Evolutionary conservation across 2,329 filamentous ascomycete species (phyloP), one percentile per base, ranked within the genome.

Genomic region (Diaporthe sp.): DNA sequence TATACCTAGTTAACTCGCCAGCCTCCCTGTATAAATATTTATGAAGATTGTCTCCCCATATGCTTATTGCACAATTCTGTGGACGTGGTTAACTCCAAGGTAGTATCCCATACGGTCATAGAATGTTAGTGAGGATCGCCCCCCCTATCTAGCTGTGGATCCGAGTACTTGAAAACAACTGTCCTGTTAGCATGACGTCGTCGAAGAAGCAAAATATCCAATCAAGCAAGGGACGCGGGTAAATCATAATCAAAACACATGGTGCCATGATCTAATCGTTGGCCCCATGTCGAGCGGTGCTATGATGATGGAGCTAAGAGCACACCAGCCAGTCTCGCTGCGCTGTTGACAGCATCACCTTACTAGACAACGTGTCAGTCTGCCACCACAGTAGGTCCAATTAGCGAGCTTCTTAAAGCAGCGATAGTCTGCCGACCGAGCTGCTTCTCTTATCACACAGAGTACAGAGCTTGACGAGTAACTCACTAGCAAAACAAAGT

Each of bases 101-200:
- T 68, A 15, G 19, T 37, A 51, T 65, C 28, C 17, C 28, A 15
- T 37, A 8, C 42, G 9, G 25, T 12, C 39, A 34, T 10, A 8
- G 17, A n/a, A 34, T 13, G 25, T 44, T 44, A 10, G 31, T 39
- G 31, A 28, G 46, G 13, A 34, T 53, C 46, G 13, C 28, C 15
- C 46, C 46, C 34, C 34, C 34, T 42, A 22, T 25, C 46, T 39
- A n/a, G 25, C 13, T 55, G 46, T 39, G 46, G 49, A 69, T 69
- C 65, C 46, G 49, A 68, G 65, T 34, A 19, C 31, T 19, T 9
- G 31, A 39, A 19, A 39, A 28, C 49, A 55, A 55, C n/a, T 37
- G 15, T 19, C n/a, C 49, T 55, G 34, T 42, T 42, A 42, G 46
- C 46, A 69, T 69, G 65, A 69, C 65, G 65, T 69, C 49, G 65